Conservation (phyloP, 371 early-diverging fungal species). For the Circinella umbellata region DNA sequence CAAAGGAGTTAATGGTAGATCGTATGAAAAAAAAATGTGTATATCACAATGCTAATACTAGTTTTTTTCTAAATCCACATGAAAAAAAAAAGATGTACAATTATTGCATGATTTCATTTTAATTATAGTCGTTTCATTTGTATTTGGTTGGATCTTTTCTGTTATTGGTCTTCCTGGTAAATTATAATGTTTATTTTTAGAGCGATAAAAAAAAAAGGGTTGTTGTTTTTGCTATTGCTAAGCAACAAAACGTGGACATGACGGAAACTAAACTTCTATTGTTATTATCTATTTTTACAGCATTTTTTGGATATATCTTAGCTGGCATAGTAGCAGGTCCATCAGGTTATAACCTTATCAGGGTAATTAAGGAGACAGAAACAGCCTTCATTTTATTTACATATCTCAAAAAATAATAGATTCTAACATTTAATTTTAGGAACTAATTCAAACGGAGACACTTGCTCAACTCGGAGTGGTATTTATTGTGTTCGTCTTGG, state of each 20-base stretch:
- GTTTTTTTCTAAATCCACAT: background rate
- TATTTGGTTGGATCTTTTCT: constrained; percentile 49
- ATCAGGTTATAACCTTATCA: constrained; percentile 54
- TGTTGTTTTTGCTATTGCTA: constrained; percentile 9
- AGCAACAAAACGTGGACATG: background rate
- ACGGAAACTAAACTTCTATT: background rate
- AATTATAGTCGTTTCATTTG: constrained; percentile 52
- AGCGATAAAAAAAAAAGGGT: background rate
- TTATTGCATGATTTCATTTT: constrained; percentile 62
- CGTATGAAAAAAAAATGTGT: too few species aligned
- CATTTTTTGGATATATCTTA: constrained; percentile 68
- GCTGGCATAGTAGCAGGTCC: constrained; percentile 65
- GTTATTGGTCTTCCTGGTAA: constrained; percentile 54
- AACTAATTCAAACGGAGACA: constrained; percentile 61
- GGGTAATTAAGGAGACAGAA: constrained; percentile 29
- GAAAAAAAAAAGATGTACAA: constrained; percentile 42
- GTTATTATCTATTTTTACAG: constrained; percentile 13
- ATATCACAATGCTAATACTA: background rate
- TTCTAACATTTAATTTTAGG: constrained; percentile 22
- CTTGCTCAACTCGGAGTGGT: constrained; percentile 63
- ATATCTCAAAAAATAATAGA: background rate
- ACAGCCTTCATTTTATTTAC: background rate
- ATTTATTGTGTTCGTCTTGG: constrained; percentile 64
- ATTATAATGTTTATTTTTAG: constrained; percentile 12
- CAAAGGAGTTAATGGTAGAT: background rate